These are phyloP conservation scores for Corynespora cassiicola DNA, from an alignment of 2,329 filamentous ascomycete species.

Conservation along the genomic window DNA sequence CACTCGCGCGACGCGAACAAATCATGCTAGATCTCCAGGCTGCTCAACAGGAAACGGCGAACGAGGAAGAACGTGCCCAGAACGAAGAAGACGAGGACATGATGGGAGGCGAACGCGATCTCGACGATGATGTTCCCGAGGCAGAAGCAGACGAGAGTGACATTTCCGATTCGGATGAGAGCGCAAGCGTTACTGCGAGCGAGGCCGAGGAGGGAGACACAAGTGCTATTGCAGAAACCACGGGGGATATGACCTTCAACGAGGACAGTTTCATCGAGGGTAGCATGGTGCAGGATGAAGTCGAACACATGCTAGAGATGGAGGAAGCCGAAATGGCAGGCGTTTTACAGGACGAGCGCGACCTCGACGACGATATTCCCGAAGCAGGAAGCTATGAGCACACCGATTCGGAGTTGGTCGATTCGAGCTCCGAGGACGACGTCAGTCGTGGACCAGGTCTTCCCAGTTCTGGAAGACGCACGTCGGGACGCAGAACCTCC, in stretches of 20 bases:
- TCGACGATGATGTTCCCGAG: slow-evolving; percentile 49
- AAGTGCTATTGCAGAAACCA: slow-evolving; percentile 53
- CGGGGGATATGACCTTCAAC: slow-evolving; percentile 60
- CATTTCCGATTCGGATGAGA: slow-evolving; percentile 46
- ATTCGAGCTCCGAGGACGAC: slow-evolving; percentile 37
- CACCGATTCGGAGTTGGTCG: slow-evolving; percentile 60
- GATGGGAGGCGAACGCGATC: slow-evolving; percentile 43
- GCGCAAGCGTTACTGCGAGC: slow-evolving; percentile 36
- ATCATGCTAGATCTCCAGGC: slow-evolving; percentile 75
- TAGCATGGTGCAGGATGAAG: slow-evolving; percentile 47
- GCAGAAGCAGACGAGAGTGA: slow-evolving; percentile 37
- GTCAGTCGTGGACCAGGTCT: slow-evolving; percentile 22
- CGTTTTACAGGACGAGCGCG: slow-evolving; percentile 55
- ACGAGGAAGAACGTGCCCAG: slow-evolving; percentile 48
- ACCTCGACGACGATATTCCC: slow-evolving; percentile 59
- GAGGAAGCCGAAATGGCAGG: slow-evolving; percentile 57
- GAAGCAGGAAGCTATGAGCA: slow-evolving; percentile 62
- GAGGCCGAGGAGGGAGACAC: slow-evolving; percentile 50
- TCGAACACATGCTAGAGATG: slow-evolving; percentile 47
- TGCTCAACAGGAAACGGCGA: slow-evolving; percentile 55
- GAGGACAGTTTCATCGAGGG: slow-evolving; percentile 57
- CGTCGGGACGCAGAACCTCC: slow-evolving; percentile 23
- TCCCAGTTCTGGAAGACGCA: slow-evolving; percentile 23
- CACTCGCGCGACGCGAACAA: slow-evolving; percentile 73
- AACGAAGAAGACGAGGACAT: slow-evolving; percentile 49